Evolutionary conservation across 805 yeast genomes (phyloP).

Genomic region (Candida nonsorbophila): DNA sequence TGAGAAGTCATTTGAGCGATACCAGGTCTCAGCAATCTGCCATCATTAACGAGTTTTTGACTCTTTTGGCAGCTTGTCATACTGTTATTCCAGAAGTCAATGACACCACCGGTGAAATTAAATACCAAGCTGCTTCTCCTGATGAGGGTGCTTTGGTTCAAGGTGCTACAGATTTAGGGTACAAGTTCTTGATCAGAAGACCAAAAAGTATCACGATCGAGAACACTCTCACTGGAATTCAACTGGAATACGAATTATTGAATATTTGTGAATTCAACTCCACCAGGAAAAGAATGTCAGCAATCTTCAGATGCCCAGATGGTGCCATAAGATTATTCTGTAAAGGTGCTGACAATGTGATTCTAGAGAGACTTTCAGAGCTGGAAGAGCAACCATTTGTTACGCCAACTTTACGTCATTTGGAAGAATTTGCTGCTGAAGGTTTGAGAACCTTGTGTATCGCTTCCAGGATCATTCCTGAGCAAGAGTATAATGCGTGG

Average conservation of each 20-base stretch:
- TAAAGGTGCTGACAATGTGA: constrained; percentile 97
- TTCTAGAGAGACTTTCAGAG: constrained; percentile 72
- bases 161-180: constrained; percentile 90
- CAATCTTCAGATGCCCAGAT: constrained; percentile 90
- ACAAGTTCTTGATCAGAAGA: constrained; percentile 74
- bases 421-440: constrained; percentile 95
- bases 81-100: constrained; percentile 92
- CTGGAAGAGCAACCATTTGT: constrained; percentile 68
- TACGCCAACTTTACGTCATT: constrained; percentile 73
- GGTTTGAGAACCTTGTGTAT: constrained; percentile 93
- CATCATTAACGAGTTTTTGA: constrained; percentile 68
- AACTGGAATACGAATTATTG: constrained; percentile 65
- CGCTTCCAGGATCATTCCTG: constrained; percentile 76
- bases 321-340: constrained; percentile 84
- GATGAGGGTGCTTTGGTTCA: constrained; percentile 98
- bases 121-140: constrained; percentile 98
- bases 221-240: constrained; percentile 37
- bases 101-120: constrained; percentile 54
- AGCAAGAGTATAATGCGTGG: constrained; percentile 76
- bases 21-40: constrained; percentile 42
- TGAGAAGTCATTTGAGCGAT: constrained; percentile 37
- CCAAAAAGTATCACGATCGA: constrained; percentile 77
- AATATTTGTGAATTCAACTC: constrained; percentile 96
- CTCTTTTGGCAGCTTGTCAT: constrained; percentile 86
- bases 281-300: constrained; percentile 96